phyloP scores from a whole-genome alignment of 176 grass and related monocot genomes.

The Thalia dealbata region DNA sequence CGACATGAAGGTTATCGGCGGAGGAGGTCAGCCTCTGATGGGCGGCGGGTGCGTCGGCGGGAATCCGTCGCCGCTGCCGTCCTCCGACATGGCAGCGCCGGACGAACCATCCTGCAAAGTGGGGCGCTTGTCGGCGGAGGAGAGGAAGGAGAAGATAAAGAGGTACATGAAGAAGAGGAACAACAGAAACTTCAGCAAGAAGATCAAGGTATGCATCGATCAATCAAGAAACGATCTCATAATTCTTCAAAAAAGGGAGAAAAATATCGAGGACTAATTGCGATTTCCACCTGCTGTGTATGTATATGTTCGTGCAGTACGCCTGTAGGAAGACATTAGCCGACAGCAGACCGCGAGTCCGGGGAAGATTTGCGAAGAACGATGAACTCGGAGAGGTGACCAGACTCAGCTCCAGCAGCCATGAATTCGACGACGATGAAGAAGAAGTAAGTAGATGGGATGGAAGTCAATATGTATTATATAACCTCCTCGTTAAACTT shows the following conservation, averaged over 20 bases:
- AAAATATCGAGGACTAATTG: too few relatives aligned
- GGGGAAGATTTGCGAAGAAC: constrained; percentile 95
- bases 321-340: constrained; percentile 96
- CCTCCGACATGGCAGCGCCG: constrained; percentile 33
- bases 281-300: too few relatives aligned
- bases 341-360: constrained; percentile 86
- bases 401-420: constrained; percentile 38
- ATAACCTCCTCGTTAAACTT: constrained; percentile 19
- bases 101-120: constrained; percentile 71
- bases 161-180: constrained; percentile 97
- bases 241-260: too few relatives aligned
- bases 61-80: constrained; percentile 31
- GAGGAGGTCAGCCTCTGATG: constrained; percentile 44
- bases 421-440: constrained; percentile 48
- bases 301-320: constrained; percentile 79
- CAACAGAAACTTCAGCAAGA: constrained; percentile 92
- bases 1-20: constrained; percentile 43
- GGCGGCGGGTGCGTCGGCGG: constrained; percentile 34
- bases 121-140: constrained; percentile 57
- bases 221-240: constrained; percentile 12
- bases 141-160: constrained; percentile 89
- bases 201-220: constrained; percentile 99
- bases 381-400: constrained; percentile 61
- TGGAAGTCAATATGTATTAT: too few relatives aligned
- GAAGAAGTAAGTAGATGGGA: too few relatives aligned